Conservation (phyloP, 805 yeast genomes). For the Candida hungchunana region DNA sequence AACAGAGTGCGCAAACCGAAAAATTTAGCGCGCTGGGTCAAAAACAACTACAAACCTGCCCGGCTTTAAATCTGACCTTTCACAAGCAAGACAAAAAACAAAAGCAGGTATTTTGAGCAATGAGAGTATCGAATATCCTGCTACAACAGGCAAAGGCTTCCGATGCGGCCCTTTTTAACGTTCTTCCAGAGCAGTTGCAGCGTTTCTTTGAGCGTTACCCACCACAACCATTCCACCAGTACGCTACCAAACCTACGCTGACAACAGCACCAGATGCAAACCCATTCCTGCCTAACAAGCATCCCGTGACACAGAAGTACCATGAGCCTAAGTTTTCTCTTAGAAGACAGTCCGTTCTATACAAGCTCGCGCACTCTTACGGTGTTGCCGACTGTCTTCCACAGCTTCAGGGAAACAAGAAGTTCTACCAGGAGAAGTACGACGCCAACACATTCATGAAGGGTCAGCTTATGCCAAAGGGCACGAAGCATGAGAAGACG, state of each 20-base stretch:
- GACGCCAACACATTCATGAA: constrained; percentile 62
- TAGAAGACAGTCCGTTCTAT: constrained; percentile 78
- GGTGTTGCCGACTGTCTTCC: constrained; percentile 84
- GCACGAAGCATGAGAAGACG: constrained; percentile 73
- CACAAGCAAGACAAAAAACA: no score
- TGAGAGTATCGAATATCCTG: constrained; percentile 6
- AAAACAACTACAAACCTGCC: neutral
- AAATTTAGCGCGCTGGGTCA: constrained; percentile 1
- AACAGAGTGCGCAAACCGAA: constrained; percentile 8
- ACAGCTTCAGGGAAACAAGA: constrained; percentile 41
- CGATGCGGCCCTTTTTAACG: constrained; percentile 40
- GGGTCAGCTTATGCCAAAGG: constrained; percentile 77
- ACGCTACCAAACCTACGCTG: constrained; percentile 59
- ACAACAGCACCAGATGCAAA: constrained; percentile 69
- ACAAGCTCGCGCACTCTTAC: constrained; percentile 73
- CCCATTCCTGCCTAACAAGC: constrained; percentile 83
- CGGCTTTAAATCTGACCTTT: neutral
- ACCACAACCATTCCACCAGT: constrained; percentile 71
- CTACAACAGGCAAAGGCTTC: constrained; percentile 20
- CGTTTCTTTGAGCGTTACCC: constrained; percentile 79
- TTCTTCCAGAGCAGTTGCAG: constrained; percentile 67
- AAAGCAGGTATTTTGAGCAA: no score
- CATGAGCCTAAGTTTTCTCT: constrained; percentile 76
- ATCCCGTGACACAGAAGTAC: constrained; percentile 73
- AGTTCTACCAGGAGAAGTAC: constrained; percentile 77